A percentile compares a stretch with the other conserved stretches of the same genome.
Evolutionary conservation across 805 yeast species (phyloP).

Genomic region (Blastobotrys parvus): DNA sequence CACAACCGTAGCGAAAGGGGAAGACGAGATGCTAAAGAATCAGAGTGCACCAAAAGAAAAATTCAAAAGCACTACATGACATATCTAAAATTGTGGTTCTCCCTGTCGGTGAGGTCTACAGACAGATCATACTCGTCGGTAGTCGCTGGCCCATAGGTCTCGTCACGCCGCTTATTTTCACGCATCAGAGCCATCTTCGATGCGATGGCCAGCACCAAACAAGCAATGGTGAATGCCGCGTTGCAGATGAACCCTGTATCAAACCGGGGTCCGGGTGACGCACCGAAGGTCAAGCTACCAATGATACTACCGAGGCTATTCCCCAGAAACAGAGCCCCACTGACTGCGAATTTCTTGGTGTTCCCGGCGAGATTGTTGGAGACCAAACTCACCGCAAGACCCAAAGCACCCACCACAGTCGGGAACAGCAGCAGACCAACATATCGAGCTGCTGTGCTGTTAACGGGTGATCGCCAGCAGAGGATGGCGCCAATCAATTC

Average conservation of each 20-base stretch:
- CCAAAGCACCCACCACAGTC: conserved; percentile 9
- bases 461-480: conserved; percentile 9
- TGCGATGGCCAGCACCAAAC: neutral
- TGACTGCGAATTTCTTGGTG: conserved; percentile 43
- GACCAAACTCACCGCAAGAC: conserved; percentile 28
- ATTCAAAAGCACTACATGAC: too few species aligned
- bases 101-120: too few species aligned
- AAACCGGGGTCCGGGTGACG: conserved; percentile 11
- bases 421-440: conserved; percentile 11
- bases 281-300: conserved; percentile 56
- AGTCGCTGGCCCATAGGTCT: neutral
- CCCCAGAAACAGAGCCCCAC: conserved; percentile 48
- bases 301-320: conserved; percentile 57
- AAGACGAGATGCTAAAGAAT: too few species aligned
- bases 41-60: too few species aligned
- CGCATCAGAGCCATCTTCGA: neutral
- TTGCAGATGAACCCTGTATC: conserved; percentile 8
- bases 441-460: conserved; percentile 4
- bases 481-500: conserved; percentile 10
- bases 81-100: too few species aligned
- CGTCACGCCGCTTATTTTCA: neutral
- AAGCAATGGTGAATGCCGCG: neutral
- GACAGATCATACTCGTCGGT: too few species aligned
- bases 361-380: conserved; percentile 43
- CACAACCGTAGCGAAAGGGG: too few species aligned